Evolutionary conservation across 2,329 filamentous ascomycete species (phyloP).

Genomic region (Colletotrichum cordylinicola): DNA sequence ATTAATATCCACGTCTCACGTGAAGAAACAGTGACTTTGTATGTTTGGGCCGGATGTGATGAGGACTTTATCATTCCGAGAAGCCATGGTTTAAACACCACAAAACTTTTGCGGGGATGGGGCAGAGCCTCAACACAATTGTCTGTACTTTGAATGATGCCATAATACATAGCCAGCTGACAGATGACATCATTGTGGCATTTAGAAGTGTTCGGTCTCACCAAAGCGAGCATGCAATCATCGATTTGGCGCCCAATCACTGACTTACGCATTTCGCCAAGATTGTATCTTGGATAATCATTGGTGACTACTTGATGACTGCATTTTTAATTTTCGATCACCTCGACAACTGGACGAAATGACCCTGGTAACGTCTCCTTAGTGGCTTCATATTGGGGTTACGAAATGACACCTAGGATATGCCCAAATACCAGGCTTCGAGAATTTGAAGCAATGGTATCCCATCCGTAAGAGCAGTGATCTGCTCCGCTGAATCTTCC

Average conservation of each 20-base stretch:
- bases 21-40: no score
- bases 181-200: background rate
- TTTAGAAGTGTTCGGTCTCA: background rate
- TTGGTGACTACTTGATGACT: background rate
- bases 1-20: no score
- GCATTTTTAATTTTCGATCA: background rate
- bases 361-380: background rate
- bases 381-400: background rate
- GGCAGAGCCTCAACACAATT: background rate
- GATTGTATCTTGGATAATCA: background rate
- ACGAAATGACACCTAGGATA: background rate
- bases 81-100: rapidly evolving
- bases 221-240: background rate
- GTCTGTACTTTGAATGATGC: background rate
- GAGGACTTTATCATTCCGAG: background rate
- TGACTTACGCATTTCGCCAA: background rate
- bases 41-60: no score
- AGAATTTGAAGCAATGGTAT: background rate
- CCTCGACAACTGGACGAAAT: background rate
- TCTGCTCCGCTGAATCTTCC: background rate
- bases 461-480: background rate
- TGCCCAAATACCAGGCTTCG: background rate
- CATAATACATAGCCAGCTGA: background rate
- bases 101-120: background rate
- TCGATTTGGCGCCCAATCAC: background rate